Evolutionary conservation across 768 basidiomycete species (phyloP).

Genomic region (Glaciozyma antarctica): DNA sequence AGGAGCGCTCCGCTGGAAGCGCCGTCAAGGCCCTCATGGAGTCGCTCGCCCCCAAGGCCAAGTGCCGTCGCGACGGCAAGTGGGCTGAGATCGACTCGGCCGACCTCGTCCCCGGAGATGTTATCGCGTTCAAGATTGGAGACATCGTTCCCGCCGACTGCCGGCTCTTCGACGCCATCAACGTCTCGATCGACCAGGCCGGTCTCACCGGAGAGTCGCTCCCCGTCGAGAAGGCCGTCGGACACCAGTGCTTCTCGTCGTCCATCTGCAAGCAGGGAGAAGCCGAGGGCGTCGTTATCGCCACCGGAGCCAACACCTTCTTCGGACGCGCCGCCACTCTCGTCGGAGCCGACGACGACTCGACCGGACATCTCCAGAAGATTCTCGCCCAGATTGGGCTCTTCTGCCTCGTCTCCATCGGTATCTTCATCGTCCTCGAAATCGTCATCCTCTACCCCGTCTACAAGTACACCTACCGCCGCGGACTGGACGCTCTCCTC

Average conservation of each 20-base stretch:
- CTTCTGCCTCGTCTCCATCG: constrained; percentile 93
- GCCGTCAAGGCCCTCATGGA: constrained; percentile 99
- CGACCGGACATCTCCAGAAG: constrained; percentile 91
- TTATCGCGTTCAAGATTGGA: constrained; percentile 97
- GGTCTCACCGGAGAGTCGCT: constrained; percentile 96
- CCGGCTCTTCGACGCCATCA: constrained; percentile 90
- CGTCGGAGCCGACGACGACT: constrained; percentile 94
- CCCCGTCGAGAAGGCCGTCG: constrained; percentile 80
- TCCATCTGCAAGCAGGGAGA: constrained; percentile 99
- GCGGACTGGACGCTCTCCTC: constrained; percentile 92
- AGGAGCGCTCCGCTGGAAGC: constrained; percentile 93
- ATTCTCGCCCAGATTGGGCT: constrained; percentile 57
- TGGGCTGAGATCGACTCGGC: constrained; percentile 90
- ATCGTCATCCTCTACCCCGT: constrained; percentile 88
- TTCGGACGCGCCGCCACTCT: constrained; percentile 97
- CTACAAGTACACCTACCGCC: constrained; percentile 81
- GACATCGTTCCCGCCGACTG: constrained; percentile 97
- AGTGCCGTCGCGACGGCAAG: constrained; percentile 70
- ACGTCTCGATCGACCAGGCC: constrained; percentile 96
- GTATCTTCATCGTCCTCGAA: constrained; percentile 84
- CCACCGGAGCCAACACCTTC: constrained; percentile 93
- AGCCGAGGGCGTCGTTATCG: constrained; percentile 96
- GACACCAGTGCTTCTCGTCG: constrained; percentile 97
- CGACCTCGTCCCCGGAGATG: constrained; percentile 85
- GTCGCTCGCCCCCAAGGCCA: constrained; percentile 94